phyloP scores from a whole-genome alignment of 805 yeast genomes.

The Candida tammaniensis region DNA sequence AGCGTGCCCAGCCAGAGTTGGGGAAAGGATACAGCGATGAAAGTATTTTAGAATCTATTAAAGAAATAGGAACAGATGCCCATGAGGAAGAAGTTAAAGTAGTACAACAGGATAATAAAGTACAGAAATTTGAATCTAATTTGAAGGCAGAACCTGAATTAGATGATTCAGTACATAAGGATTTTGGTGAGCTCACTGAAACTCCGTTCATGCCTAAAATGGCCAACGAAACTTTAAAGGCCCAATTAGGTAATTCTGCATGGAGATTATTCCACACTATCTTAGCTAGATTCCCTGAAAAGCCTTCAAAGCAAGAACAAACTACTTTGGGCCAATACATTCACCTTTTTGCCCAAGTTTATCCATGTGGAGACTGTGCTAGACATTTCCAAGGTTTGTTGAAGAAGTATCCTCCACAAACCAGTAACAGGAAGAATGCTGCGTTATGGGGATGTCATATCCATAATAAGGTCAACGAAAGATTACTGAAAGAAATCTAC shows the following conservation, averaged over 20 bases:
- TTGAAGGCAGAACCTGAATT: neutral
- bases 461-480: conserved; percentile 81
- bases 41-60: too few relatives aligned
- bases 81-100: conserved; percentile 3
- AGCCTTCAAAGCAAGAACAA: conserved; percentile 64
- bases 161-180: neutral
- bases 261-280: conserved; percentile 92
- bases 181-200: conserved; percentile 26
- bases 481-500: conserved; percentile 65
- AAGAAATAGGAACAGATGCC: conserved; percentile 2
- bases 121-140: too few relatives aligned
- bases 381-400: conserved; percentile 77
- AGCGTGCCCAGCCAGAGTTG: neutral
- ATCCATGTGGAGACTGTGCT: conserved; percentile 98
- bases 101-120: conserved; percentile 1
- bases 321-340: conserved; percentile 63
- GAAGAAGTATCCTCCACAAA: conserved; percentile 78
- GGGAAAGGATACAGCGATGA: conserved; percentile 2
- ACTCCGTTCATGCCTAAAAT: conserved; percentile 87
- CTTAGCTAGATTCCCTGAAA: conserved; percentile 86
- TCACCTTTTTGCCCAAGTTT: conserved; percentile 79
- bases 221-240: conserved; percentile 79
- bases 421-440: conserved; percentile 70
- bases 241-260: conserved; percentile 85
- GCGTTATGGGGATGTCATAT: conserved; percentile 95